phyloP scores from a whole-genome alignment of 1,139 yeast species.

The Saccharomycopsis hybrid region DNA sequence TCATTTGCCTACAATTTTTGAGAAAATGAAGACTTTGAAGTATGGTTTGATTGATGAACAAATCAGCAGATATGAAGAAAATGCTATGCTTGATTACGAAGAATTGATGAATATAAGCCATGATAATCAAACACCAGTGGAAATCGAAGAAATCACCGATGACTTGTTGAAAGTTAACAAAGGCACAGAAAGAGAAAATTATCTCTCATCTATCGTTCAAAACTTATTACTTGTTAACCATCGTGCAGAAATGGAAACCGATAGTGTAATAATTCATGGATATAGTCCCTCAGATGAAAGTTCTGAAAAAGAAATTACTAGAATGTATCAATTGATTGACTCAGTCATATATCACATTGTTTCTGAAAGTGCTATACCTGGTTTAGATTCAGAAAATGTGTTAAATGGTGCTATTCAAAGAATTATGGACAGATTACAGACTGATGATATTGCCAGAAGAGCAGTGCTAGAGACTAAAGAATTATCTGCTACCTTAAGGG shows the following conservation, averaged over 20 bases:
- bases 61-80: constrained; percentile 46
- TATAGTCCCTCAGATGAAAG: no score
- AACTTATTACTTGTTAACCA: constrained; percentile 56
- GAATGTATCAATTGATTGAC: constrained; percentile 40
- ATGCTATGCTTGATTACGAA: constrained; percentile 51
- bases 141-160: constrained; percentile 66
- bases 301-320: constrained; percentile 32
- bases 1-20: constrained; percentile 48
- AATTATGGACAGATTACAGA: constrained; percentile 62
- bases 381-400: constrained; percentile 49
- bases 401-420: constrained; percentile 71
- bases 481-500: constrained; percentile 48
- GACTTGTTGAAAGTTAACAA: constrained; percentile 65
- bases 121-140: constrained; percentile 53
- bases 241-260: not conserved
- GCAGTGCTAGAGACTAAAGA: constrained; percentile 67
- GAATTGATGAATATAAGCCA: constrained; percentile 49
- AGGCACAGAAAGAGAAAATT: constrained; percentile 66
- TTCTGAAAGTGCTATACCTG: constrained; percentile 40
- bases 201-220: constrained; percentile 72
- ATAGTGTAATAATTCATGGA: no score
- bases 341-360: constrained; percentile 66
- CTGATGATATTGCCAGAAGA: constrained; percentile 77
- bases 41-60: constrained; percentile 53
- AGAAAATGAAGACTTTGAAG: constrained; percentile 47